A percentile compares a stretch with the other conserved stretches of the same genome.
phyloP scores from a whole-genome alignment of 352 stramenopile species.

The Pythium dissimile region DNA sequence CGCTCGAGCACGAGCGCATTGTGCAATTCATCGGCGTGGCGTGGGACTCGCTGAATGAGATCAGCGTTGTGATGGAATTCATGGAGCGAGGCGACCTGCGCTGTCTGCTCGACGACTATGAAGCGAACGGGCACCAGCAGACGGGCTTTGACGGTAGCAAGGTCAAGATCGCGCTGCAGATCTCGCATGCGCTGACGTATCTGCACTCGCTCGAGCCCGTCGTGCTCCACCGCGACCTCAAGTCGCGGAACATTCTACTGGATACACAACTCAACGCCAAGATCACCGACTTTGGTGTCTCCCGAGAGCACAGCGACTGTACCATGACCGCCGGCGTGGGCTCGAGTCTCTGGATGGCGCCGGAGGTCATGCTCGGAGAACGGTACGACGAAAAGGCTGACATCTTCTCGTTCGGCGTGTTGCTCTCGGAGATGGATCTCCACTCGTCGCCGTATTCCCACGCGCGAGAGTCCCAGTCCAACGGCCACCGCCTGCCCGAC shows the following conservation, averaged over 20 bases:
- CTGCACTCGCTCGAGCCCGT: slow-evolving; percentile 13
- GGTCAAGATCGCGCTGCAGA: slow-evolving; percentile 26
- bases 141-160: slow-evolving; percentile 30
- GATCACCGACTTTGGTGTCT: slow-evolving; percentile 24
- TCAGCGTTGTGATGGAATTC: not conserved
- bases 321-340: slow-evolving; percentile 13
- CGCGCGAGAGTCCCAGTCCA: not conserved
- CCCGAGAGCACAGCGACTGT: not conserved
- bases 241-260: slow-evolving; percentile 17
- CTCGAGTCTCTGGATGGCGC: slow-evolving; percentile 30
- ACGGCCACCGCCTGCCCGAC: slow-evolving; percentile 1
- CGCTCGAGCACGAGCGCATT: slow-evolving; percentile 15
- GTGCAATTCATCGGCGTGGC: not conserved
- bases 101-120: not conserved
- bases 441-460: slow-evolving; percentile 16
- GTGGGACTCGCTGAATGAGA: not conserved
- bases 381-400: slow-evolving; percentile 28
- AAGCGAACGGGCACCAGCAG: no score
- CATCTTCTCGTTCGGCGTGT: slow-evolving; percentile 31
- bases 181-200: slow-evolving; percentile 23
- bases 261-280: slow-evolving; percentile 22
- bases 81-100: not conserved
- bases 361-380: slow-evolving; percentile 31
- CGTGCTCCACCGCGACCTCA: slow-evolving; percentile 15
- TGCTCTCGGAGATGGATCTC: slow-evolving; percentile 27